A percentile compares a stretch with the other conserved stretches of the same genome.
Conservation (phyloP, 2,329 filamentous ascomycete species). For the Fusarium sp. region DNA sequence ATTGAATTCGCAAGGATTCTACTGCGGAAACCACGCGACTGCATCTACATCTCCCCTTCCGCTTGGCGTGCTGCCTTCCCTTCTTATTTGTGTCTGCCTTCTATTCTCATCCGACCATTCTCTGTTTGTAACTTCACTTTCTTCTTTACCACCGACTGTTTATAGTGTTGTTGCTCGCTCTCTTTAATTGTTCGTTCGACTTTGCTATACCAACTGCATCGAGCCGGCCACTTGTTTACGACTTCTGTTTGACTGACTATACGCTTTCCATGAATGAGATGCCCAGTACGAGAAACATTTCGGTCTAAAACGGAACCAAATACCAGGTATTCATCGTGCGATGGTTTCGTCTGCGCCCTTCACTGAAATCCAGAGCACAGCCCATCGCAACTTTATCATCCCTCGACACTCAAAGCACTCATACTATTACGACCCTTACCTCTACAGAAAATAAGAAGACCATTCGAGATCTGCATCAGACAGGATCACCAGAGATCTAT, state of each 20-base stretch:
- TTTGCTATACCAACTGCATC: slow-evolving; percentile 20
- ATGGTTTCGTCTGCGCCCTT: slow-evolving; percentile 3
- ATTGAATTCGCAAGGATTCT: slow-evolving; percentile 21
- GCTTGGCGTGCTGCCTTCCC: slow-evolving; percentile 3
- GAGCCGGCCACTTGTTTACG: slow-evolving; percentile 25
- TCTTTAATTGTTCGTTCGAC: slow-evolving; percentile 5
- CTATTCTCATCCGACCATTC: not conserved
- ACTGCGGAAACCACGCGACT: slow-evolving; percentile 29
- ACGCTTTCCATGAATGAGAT: slow-evolving; percentile 16
- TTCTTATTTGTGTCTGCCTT: slow-evolving; percentile 7
- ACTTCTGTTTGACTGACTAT: slow-evolving; percentile 11
- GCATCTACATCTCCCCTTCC: slow-evolving; percentile 20
- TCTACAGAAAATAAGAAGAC: not conserved
- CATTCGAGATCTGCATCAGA: not conserved
- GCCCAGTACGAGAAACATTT: not conserved
- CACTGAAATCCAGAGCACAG: slow-evolving; percentile 3
- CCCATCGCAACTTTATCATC: slow-evolving; percentile 1
- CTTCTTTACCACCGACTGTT: not conserved
- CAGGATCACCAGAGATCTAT: not conserved
- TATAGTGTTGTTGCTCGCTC: not conserved
- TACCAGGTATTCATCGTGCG: not conserved
- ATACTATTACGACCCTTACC: not conserved
- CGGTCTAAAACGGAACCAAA: slow-evolving; percentile 5
- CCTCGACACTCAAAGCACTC: not conserved
- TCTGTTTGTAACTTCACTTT: slow-evolving; percentile 8